Base-by-base conservation (phyloP, 257 asterid genomes). In the Fraxinus cuspidata region DNA sequence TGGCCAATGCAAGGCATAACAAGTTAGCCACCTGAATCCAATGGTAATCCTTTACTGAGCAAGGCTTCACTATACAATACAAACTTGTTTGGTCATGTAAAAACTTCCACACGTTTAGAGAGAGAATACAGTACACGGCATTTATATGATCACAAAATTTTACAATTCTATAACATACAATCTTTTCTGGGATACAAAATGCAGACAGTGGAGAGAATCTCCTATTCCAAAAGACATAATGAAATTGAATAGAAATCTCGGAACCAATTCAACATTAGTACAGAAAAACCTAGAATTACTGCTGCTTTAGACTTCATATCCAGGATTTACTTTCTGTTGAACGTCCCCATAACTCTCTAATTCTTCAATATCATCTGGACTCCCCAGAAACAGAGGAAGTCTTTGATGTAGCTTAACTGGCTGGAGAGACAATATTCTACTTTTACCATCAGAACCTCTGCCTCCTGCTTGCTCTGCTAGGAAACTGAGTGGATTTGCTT, bases 381-480 rank as follows among this genome's bases (percentile, higher is more conserved):
- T 93, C 37, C 99, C 99, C 78, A 95, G 81, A 84, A 95, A 95
- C 81, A 93, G 71, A 18, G 99, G 88, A 70, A 91, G 97, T 80
- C 99, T 87, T 74, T 95, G 99, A 78, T 93, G 99, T 70, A 92
- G 84, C 85, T 88, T 88, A 71, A 87, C 91, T 0, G 97, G 99
- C 85, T 95, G 98, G 53, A 91, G 88, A 37, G 96, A 90, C 85
- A 95, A 82, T 35, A 92, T 93, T 73, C 96, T 80, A 75, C 28
- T 79, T 81, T 90, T 90, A 81, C 99, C 99, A 71, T 94, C 96
- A 10, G 91, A 89, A 35, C 99, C 99, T 80, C 56, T 88, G 25
- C 99, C 99, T 21, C 94, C 96, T 0, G 98, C 98, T 83, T 94
- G 97, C 87, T 94, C 98, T 9, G 86, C 97, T 6, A 92, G 75